Conservation (phyloP, 208 protist species). For the Wallacemonas sp. region DNA sequence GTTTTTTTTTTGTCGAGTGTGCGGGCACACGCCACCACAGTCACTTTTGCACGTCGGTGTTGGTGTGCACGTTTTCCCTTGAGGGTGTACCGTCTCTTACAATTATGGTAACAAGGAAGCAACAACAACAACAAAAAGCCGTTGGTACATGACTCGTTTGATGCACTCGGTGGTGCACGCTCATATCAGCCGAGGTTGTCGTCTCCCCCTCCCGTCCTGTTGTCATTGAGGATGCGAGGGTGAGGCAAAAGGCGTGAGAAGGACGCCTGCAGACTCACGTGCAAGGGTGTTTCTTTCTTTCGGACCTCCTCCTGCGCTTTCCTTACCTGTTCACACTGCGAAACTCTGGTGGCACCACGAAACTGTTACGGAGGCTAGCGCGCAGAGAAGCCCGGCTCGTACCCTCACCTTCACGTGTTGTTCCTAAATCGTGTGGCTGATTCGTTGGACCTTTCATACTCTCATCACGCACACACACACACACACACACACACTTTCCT, state of each 20-base stretch:
- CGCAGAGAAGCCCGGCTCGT: too few relatives aligned
- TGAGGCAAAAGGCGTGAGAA: too few relatives aligned
- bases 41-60: neutral
- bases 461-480: slow-evolving; percentile 9
- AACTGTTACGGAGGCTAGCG: too few relatives aligned
- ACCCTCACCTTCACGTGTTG: too few relatives aligned
- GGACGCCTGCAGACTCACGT: too few relatives aligned
- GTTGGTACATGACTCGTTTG: neutral
- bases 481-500: neutral
- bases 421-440: too few relatives aligned
- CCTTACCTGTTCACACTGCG: too few relatives aligned
- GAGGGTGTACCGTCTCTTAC: neutral
- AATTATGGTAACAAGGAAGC: neutral
- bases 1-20: slow-evolving; percentile 5
- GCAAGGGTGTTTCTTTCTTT: too few relatives aligned
- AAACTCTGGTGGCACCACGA: too few relatives aligned
- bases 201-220: neutral
- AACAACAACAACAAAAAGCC: neutral
- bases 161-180: too few relatives aligned
- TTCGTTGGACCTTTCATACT: neutral
- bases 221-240: too few relatives aligned
- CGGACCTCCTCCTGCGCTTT: too few relatives aligned
- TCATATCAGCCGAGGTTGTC: neutral
- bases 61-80: neutral
- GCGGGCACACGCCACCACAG: neutral